Base-by-base conservation (phyloP, 768 basidiomycete genomes). In the Xerocomellus chrysenteron region DNA sequence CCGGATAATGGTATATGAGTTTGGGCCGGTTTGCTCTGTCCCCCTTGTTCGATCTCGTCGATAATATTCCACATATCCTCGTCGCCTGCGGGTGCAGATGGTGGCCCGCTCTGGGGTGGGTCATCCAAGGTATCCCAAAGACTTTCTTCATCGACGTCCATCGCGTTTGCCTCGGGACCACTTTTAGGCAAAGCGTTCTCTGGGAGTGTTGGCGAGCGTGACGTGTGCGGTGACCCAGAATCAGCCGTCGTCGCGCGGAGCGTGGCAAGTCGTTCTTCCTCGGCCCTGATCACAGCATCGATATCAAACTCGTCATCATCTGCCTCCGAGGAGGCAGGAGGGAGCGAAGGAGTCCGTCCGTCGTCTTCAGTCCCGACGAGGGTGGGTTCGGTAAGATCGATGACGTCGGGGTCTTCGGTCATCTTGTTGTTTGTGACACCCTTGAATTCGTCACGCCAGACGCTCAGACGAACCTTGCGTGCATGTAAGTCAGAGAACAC, bases 1-100 rank as follows among this genome's bases (percentile, higher is more conserved):
- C 69, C 59, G 28, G 71, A 65, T 41, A 68, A 48, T 56, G 70
- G 64, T 58, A 66, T 60, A 39, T 58, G 65, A 9, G 46, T 36
- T 37, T 54, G 39, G 47, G 35, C 19, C 14, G 39, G 28, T 45
- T 47, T 60, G 6, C 55, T 54, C 43, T 41, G 56, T 30, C 54
- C 54, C 17, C 44, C 63, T 57, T 57, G 66, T 68, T 83, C 85
- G 35, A 84, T 71, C 65, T 88, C 83, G 40, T 79, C 65, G 51
- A 90, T 73, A 41, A 87, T 76, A 60, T 85, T 80, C 85, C 91
- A 91, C 80, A 90, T 82, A 7, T 89, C 88, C 41, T 83, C 82
- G 35, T 82, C 81, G 16, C 73, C 68, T 24, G 37, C 52, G 2
- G 51, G 49, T 40, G 33, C 36, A 44, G 59, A 36, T 19, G 54